Conservation (phyloP, 768 basidiomycete species). For the Kwoniella newhampshirensis region DNA sequence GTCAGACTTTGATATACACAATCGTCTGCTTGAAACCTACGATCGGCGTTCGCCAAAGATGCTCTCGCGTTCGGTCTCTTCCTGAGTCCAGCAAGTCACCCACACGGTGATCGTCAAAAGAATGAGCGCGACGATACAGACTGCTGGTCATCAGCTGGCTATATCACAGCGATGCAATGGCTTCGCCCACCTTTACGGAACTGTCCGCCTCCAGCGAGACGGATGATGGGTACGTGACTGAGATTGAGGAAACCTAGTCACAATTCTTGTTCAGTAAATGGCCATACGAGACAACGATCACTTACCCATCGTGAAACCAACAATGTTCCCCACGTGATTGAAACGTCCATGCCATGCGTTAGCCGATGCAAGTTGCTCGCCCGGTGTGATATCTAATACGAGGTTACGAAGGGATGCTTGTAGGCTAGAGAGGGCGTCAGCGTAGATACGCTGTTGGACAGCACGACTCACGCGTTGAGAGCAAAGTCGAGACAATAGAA, state of each 20-base stretch:
- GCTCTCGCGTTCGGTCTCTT: conserved; percentile 62
- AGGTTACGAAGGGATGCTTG: conserved; percentile 88
- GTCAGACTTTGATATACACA: not conserved
- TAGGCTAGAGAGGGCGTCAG: conserved; percentile 21
- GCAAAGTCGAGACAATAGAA: conserved; percentile 97
- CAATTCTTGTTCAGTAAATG: not conserved
- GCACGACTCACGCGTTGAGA: conserved; percentile 68
- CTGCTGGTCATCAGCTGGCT: conserved; percentile 44
- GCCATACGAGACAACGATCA: not conserved
- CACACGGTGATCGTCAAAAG: conserved; percentile 77
- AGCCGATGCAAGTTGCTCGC: conserved; percentile 82
- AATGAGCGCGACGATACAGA: conserved; percentile 80
- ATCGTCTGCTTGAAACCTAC: conserved; percentile 34
- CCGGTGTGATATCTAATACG: conserved; percentile 85
- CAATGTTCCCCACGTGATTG: conserved; percentile 93
- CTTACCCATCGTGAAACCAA: conserved; percentile 88
- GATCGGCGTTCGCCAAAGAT: conserved; percentile 51
- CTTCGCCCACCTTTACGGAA: conserved; percentile 68
- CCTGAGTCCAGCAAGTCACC: conserved; percentile 82
- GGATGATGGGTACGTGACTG: conserved; percentile 70
- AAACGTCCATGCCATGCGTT: conserved; percentile 98
- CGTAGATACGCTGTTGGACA: not conserved
- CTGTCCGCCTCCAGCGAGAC: conserved; percentile 81
- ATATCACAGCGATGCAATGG: not conserved
- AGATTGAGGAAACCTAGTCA: conserved; percentile 80